Evolutionary conservation across 23 red algal species (phyloP), one percentile per base, ranked within the genome.

Genomic region (Chondrus crispus): DNA sequence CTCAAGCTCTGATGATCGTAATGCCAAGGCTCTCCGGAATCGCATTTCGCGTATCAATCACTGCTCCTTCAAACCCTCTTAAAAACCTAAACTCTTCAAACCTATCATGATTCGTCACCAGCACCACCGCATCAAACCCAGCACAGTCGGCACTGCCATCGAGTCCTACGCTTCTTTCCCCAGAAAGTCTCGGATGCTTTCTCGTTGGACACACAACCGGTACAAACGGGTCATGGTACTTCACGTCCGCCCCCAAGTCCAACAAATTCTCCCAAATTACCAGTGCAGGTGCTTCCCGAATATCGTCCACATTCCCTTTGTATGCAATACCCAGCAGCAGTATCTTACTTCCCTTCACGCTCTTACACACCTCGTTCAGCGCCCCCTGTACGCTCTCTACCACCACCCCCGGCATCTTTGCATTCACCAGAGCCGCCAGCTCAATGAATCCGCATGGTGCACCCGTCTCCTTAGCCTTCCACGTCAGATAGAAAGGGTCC

Each of bases 401-500:
- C 32, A 96, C 89, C 41, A 46, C 62, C 20, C 48, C 53, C 26
- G 94, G 94, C 94, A 91, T 91, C 33, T 78, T 43, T n/a, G 94
- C 88, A 48, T 96, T 96, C 6, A 81, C 78, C 38, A 66, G 46
- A 2, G 81, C 94, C 11, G 94, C 88, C 16, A 96, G 82, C 47
- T 91, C 79, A 35, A 96, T 92, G 73, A 96, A 96, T 28, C 58
- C 66, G 22, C 94, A 93, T 4, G 80, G 77, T 11, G 77, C 75
- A 28, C 94, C 94, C 2, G 74, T 78, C 81, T 96, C 94, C 50
- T 85, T 82, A 16, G 94, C 94, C 82, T 96, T 96, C 94, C 94
- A 96, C 54, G 94, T 81, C 68, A 96, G 70, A 52, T 96, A 96
- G 46, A 90, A 96, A 36, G 94, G 94, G 68, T 96, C 94, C 4